Percentiles rank a stretch among this genome's conserved stretches.
Conservation (phyloP, 495 filamentous ascomycete species). For the Neurospora africana region DNA sequence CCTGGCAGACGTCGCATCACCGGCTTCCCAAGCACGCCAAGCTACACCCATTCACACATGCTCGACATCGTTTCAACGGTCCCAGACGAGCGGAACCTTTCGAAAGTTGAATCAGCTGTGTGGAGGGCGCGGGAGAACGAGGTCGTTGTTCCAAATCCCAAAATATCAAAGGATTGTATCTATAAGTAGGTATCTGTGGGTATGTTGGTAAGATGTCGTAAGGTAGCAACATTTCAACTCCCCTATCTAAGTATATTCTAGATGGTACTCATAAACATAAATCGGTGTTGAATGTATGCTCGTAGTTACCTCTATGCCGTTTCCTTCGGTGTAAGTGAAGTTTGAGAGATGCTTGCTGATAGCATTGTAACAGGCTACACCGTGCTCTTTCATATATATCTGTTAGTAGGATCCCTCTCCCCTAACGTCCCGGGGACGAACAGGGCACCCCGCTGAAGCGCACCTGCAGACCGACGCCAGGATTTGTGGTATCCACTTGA, state of each 20-base stretch:
- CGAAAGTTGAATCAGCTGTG: not conserved
- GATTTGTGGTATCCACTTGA: not conserved
- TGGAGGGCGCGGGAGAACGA: not conserved
- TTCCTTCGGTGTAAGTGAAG: not conserved
- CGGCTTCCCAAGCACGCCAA: not conserved
- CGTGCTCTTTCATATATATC: not conserved
- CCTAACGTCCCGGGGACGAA: not conserved
- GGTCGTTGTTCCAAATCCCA: not conserved
- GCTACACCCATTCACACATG: not conserved
- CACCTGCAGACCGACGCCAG: not conserved
- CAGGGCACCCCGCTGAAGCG: not conserved
- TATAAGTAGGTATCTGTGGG: not conserved
- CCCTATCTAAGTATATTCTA: not conserved
- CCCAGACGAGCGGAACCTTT: not conserved
- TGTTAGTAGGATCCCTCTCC: not conserved
- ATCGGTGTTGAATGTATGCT: not conserved
- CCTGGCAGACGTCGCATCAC: not conserved
- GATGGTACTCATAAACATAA: too few species aligned
- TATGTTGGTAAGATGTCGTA: not conserved
- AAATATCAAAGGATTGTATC: not conserved
- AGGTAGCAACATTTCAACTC: not conserved
- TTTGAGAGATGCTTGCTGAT: not conserved
- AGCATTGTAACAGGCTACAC: not conserved
- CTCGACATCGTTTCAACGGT: not conserved
- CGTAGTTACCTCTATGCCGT: not conserved